Percentiles rank a stretch among this genome's conserved stretches.
These are phyloP conservation scores for Leccinum pseudoinsigne DNA, from an alignment of 1,284 basidiomycete genomes.

Conservation along the genomic window DNA sequence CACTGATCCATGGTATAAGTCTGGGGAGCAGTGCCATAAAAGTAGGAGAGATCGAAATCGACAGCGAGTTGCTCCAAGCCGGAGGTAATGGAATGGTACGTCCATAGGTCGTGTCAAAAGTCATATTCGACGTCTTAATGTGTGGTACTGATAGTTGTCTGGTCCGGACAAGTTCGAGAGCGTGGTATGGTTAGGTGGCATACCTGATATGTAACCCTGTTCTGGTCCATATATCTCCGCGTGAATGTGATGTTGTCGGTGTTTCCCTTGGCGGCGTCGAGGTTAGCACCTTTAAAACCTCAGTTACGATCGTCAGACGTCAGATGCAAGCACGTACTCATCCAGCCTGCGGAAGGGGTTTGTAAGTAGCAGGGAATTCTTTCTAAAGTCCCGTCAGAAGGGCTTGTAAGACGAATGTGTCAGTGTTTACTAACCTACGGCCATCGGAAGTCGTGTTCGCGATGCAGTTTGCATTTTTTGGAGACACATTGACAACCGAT, in stretches of 20 bases:
- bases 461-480: too few relatives aligned
- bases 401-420: too few relatives aligned
- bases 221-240: conserved; percentile 73
- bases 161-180: neutral
- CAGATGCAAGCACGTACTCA: conserved; percentile 26
- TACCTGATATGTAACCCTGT: conserved; percentile 71
- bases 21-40: conserved; percentile 70
- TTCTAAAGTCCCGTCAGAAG: too few relatives aligned
- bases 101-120: conserved; percentile 60
- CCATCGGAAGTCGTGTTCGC: too few relatives aligned
- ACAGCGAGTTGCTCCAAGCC: conserved; percentile 54
- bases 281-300: conserved; percentile 45
- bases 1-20: conserved; percentile 67
- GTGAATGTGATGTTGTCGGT: conserved; percentile 57
- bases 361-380: neutral
- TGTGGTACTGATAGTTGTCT: conserved; percentile 51
- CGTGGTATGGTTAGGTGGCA: neutral
- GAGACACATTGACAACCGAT: too few relatives aligned
- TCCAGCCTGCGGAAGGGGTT: conserved; percentile 28
- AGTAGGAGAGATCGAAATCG: conserved; percentile 51
- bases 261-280: conserved; percentile 40
- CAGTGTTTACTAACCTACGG: too few relatives aligned
- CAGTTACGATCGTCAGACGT: conserved; percentile 1
- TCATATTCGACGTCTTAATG: conserved; percentile 6
- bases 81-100: conserved; percentile 43